Percentiles rank a stretch among this genome's conserved stretches.
These are phyloP conservation scores for Botrytis medusae DNA, from an alignment of 2,329 filamentous ascomycete species.

Conservation along the genomic window DNA sequence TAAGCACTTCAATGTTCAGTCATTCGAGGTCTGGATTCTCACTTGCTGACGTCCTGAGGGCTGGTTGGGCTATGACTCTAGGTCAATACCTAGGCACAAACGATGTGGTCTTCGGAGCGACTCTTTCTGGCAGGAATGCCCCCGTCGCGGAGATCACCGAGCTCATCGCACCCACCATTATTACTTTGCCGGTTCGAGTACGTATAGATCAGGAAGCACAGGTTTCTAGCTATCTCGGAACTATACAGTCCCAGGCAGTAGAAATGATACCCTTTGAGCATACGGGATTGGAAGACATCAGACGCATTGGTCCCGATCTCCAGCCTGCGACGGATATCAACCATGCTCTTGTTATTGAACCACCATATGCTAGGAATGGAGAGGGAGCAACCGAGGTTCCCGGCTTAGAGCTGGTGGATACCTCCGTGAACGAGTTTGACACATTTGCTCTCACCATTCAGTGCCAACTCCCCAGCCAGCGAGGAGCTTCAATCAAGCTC, in stretches of 20 bases:
- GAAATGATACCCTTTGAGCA: slow-evolving; percentile 45
- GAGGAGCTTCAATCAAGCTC: neutral
- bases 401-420: neutral
- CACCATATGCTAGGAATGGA: neutral
- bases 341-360: slow-evolving; percentile 24
- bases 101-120: slow-evolving; percentile 46
- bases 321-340: slow-evolving; percentile 17
- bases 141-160: slow-evolving; percentile 43
- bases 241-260: slow-evolving; percentile 47
- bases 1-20: too few relatives aligned
- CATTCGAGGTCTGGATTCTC: too few relatives aligned
- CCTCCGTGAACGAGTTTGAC: neutral
- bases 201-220: slow-evolving; percentile 37
- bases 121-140: slow-evolving; percentile 44
- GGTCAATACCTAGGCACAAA: slow-evolving; percentile 41
- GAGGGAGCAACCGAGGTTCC: neutral
- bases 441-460: neutral
- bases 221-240: slow-evolving; percentile 45
- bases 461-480: neutral
- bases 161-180: slow-evolving; percentile 46
- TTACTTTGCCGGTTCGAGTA: slow-evolving; percentile 45
- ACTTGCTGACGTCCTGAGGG: too few relatives aligned
- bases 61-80: slow-evolving; percentile 44
- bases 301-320: slow-evolving; percentile 25
- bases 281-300: slow-evolving; percentile 28